These are phyloP conservation scores for Punica granatum DNA, from an alignment of 345 rosid species.

Conservation along the genomic window DNA sequence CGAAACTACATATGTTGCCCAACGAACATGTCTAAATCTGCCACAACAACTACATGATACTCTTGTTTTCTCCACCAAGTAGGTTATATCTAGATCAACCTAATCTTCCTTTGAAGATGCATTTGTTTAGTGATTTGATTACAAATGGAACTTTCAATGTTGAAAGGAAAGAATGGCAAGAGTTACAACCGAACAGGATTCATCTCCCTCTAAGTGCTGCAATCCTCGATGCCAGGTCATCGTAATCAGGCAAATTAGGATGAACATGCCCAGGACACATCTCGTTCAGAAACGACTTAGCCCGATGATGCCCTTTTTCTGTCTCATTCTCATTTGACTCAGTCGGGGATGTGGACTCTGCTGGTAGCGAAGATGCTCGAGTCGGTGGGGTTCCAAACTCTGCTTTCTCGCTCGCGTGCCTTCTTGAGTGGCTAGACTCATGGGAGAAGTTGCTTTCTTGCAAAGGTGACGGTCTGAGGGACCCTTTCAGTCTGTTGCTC, in stretches of 20 bases:
- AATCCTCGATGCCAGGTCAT: conserved; percentile 38
- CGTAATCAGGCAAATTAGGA: conserved; percentile 53
- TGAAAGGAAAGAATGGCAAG: background rate
- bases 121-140: background rate
- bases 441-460: background rate
- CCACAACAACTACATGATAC: background rate
- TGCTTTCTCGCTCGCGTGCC: conserved; percentile 15
- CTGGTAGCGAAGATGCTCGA: conserved; percentile 11
- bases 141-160: background rate
- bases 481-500: conserved; percentile 9
- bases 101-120: background rate
- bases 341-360: conserved; percentile 4
- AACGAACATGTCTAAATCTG: background rate
- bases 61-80: background rate
- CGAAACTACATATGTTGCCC: background rate
- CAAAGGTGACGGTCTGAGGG: conserved; percentile 13
- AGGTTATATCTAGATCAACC: background rate
- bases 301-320: conserved; percentile 18
- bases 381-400: conserved; percentile 18
- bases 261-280: conserved; percentile 29
- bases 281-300: conserved; percentile 22
- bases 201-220: conserved; percentile 28
- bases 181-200: background rate
- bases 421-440: background rate
- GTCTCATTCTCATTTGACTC: background rate